These are phyloP conservation scores for Huntiella omanensis DNA, from an alignment of 2,329 filamentous ascomycete genomes.

Conservation along the genomic window DNA sequence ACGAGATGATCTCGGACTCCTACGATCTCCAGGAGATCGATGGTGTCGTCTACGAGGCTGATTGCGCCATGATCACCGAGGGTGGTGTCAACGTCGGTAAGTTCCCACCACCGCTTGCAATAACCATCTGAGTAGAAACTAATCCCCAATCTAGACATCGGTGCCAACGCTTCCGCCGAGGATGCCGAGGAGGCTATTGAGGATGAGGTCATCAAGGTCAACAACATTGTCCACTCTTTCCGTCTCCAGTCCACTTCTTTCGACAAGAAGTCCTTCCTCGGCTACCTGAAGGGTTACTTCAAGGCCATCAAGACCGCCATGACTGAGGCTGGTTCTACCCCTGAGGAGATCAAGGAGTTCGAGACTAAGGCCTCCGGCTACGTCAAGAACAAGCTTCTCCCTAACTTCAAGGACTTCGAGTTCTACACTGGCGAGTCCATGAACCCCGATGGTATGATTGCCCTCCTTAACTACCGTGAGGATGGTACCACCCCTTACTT, in stretches of 20 bases:
- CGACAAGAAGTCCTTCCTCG: conserved; percentile 74
- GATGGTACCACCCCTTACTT: conserved; percentile 83
- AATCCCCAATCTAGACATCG: conserved; percentile 41
- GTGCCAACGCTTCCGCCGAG: conserved; percentile 94
- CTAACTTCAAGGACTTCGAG: conserved; percentile 90
- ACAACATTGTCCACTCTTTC: conserved; percentile 89
- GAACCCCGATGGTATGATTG: conserved; percentile 84
- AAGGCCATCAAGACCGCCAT: conserved; percentile 64
- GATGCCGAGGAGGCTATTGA: conserved; percentile 61
- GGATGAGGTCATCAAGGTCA: conserved; percentile 53
- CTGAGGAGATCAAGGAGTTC: conserved; percentile 56
- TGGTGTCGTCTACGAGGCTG: conserved; percentile 68
- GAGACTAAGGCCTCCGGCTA: conserved; percentile 55
- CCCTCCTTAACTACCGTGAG: conserved; percentile 94
- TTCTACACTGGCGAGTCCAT: conserved; percentile 85
- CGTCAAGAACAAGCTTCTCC: conserved; percentile 64
- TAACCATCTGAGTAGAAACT: background rate
- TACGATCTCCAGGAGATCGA: conserved; percentile 69
- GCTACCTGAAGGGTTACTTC: conserved; percentile 87
- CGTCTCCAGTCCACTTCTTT: conserved; percentile 60
- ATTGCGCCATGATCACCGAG: conserved; percentile 78
- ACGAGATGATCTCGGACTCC: conserved; percentile 95
- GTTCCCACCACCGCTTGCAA: conserved; percentile 18
- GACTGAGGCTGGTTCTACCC: conserved; percentile 39
- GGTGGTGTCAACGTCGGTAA: conserved; percentile 54